Conservation (phyloP, 2,329 filamentous ascomycete genomes). For the Blumeriella jaapii region DNA sequence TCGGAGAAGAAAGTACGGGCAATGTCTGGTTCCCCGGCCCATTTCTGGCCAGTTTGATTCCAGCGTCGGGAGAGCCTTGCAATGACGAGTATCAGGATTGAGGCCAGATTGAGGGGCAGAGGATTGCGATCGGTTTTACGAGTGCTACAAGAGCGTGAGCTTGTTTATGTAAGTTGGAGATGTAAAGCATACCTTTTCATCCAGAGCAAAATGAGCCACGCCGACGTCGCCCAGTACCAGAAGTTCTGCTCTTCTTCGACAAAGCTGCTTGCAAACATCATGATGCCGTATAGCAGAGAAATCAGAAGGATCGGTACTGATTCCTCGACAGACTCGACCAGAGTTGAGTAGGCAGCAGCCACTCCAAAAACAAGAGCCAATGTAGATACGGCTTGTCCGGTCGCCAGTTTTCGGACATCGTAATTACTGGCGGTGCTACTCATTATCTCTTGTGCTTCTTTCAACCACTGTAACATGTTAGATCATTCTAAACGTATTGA, state of each 20-base stretch:
- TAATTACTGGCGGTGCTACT: conserved; percentile 91
- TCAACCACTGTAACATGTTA: conserved; percentile 29
- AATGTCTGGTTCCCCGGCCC: conserved; percentile 81
- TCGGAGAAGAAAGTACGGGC: conserved; percentile 57
- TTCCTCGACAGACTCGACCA: conserved; percentile 26
- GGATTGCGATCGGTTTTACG: conserved; percentile 12
- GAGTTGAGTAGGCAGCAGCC: conserved; percentile 31
- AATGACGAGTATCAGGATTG: conserved; percentile 41
- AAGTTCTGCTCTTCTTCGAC: conserved; percentile 98
- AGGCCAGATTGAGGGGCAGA: conserved; percentile 12
- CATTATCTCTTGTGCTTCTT: conserved; percentile 57
- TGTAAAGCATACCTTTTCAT: conserved; percentile 29
- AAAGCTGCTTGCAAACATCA: conserved; percentile 98
- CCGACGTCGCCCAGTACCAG: conserved; percentile 83
- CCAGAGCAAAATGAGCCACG: conserved; percentile 51
- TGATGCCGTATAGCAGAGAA: conserved; percentile 56
- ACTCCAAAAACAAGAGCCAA: conserved; percentile 27
- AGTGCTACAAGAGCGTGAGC: conserved; percentile 18
- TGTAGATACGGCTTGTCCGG: conserved; percentile 32
- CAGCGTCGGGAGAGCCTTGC: conserved; percentile 64
- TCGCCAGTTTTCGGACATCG: conserved; percentile 50
- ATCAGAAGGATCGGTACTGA: conserved; percentile 38
- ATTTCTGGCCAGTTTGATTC: conserved; percentile 98
- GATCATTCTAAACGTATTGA: background rate
- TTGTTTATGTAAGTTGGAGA: background rate